phyloP scores from a whole-genome alignment of 2,329 filamentous ascomycete genomes.

The Aspergillus ustus region DNA sequence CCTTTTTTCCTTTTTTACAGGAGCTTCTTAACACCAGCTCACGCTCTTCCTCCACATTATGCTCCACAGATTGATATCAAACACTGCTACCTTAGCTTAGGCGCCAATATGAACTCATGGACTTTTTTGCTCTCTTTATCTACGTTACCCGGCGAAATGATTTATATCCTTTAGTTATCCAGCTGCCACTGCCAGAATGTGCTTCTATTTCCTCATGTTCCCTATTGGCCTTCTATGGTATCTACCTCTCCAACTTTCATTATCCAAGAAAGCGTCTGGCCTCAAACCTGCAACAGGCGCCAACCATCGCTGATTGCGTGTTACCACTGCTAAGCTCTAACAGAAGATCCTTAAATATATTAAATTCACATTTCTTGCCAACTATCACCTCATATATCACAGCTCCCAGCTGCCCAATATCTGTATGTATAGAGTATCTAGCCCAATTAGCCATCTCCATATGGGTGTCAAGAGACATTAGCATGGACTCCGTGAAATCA shows the following conservation, averaged over 20 bases:
- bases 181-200: neutral
- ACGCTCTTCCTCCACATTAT: too few relatives aligned
- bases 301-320: too few relatives aligned
- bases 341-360: conserved; percentile 26
- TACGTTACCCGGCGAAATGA: neutral
- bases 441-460: conserved; percentile 27
- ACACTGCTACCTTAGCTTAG: too few relatives aligned
- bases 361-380: conserved; percentile 29
- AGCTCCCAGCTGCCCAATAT: conserved; percentile 33
- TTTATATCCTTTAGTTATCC: neutral
- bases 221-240: neutral
- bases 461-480: conserved; percentile 23
- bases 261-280: neutral
- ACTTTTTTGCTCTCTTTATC: neutral
- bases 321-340: too few relatives aligned
- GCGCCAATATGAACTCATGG: too few relatives aligned
- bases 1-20: too few relatives aligned
- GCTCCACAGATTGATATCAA: too few relatives aligned
- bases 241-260: neutral
- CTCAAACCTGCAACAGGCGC: too few relatives aligned
- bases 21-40: too few relatives aligned
- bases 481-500: conserved; percentile 27
- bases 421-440: conserved; percentile 32
- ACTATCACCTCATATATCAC: conserved; percentile 36
- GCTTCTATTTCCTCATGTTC: neutral